phyloP scores from a whole-genome alignment of 2,329 filamentous ascomycete species.

The Arthrobotrys pseudoclavata region DNA sequence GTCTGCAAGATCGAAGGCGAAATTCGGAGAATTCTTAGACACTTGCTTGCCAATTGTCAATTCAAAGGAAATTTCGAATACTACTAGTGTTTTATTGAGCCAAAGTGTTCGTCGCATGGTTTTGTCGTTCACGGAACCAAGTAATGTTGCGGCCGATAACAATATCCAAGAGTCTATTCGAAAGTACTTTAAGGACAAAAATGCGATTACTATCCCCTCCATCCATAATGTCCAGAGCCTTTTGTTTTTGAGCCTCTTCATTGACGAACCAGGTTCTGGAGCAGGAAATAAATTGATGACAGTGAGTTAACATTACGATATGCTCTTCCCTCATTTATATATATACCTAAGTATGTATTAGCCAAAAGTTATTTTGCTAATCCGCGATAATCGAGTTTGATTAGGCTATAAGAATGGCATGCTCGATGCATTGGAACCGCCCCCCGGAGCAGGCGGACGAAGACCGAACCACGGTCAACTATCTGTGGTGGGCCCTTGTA shows the following conservation, averaged over 20 bases:
- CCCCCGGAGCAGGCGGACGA: conserved; percentile 52
- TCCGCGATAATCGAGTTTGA: background rate
- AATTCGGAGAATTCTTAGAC: conserved; percentile 59
- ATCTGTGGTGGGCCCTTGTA: conserved; percentile 62
- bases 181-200: conserved; percentile 61
- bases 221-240: conserved; percentile 62
- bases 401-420: conserved; percentile 62
- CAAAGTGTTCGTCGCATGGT: conserved; percentile 61
- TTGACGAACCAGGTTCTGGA: conserved; percentile 61
- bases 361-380: conserved; percentile 6
- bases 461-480: conserved; percentile 54
- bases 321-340: conserved; percentile 14
- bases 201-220: conserved; percentile 61
- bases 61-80: conserved; percentile 60
- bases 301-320: conserved; percentile 45
- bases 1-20: conserved; percentile 39
- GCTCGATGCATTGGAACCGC: conserved; percentile 61
- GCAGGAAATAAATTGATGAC: conserved; percentile 62
- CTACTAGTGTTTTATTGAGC: conserved; percentile 61
- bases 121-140: conserved; percentile 57
- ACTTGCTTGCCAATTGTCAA: conserved; percentile 61
- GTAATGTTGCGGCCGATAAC: conserved; percentile 47
- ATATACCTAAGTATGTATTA: conserved; percentile 20
- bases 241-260: conserved; percentile 60
- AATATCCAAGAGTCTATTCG: conserved; percentile 61